These are phyloP conservation scores for Mallotus nudiflorus DNA, from an alignment of 345 rosid species.

Conservation along the genomic window DNA sequence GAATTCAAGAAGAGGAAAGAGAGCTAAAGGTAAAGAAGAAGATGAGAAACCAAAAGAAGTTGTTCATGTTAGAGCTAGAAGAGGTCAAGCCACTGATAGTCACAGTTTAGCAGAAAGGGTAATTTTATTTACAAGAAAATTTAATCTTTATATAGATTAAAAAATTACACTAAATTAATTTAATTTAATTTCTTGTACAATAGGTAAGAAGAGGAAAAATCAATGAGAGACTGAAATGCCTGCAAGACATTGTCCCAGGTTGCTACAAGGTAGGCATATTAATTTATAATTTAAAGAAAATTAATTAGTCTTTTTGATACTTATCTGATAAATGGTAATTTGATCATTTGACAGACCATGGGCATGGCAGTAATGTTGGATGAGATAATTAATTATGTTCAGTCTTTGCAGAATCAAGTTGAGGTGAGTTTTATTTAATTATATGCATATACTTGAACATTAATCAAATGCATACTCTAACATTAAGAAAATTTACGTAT, in stretches of 20 bases:
- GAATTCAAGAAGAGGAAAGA: slow-evolving; percentile 53
- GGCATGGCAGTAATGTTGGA: slow-evolving; percentile 80
- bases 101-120: slow-evolving; percentile 97
- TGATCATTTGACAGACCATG: slow-evolving; percentile 45
- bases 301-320: no score
- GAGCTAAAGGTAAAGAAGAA: slow-evolving; percentile 42
- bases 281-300: neutral
- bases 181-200: neutral
- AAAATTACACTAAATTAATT: neutral
- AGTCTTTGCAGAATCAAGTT: slow-evolving; percentile 75
- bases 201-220: slow-evolving; percentile 74
- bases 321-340: neutral
- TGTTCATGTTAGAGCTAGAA: slow-evolving; percentile 90
- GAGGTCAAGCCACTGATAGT: slow-evolving; percentile 94
- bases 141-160: no score
- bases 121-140: neutral
- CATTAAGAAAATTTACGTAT: neutral
- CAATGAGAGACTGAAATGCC: slow-evolving; percentile 56
- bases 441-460: no score
- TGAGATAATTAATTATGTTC: slow-evolving; percentile 69
- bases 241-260: slow-evolving; percentile 71
- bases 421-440: slow-evolving; percentile 60
- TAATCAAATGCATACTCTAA: neutral
- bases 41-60: slow-evolving; percentile 57
- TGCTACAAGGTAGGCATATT: slow-evolving; percentile 52